Percentiles rank a stretch among this genome's conserved stretches.
These are phyloP conservation scores for Arthrobotrys iridis DNA, from an alignment of 2,329 filamentous ascomycete genomes.

Conservation along the genomic window DNA sequence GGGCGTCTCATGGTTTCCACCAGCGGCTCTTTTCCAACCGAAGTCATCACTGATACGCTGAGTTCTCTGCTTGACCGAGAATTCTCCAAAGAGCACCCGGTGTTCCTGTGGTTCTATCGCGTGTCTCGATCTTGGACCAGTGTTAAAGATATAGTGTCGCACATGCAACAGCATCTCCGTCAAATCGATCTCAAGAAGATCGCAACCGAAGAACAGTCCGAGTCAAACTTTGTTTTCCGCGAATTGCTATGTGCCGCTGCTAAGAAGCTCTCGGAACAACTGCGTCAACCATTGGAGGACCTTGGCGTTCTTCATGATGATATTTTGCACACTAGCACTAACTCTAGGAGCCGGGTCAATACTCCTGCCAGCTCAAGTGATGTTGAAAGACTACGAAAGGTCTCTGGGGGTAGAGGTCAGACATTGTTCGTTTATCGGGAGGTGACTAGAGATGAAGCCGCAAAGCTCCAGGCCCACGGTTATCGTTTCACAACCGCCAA, in stretches of 20 bases:
- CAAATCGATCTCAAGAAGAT: conserved; percentile 62
- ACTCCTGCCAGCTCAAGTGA: conserved; percentile 43
- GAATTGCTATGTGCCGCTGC: conserved; percentile 86
- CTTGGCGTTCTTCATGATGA: conserved; percentile 79
- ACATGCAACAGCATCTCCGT: conserved; percentile 77
- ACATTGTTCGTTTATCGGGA: conserved; percentile 81
- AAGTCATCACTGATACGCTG: conserved; percentile 82
- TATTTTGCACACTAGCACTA: conserved; percentile 73
- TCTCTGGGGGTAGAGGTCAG: conserved; percentile 74
- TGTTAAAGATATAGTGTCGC: conserved; percentile 73
- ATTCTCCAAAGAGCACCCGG: conserved; percentile 78
- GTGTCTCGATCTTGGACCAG: conserved; percentile 80
- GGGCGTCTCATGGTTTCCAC: conserved; percentile 75
- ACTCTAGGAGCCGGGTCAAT: conserved; percentile 53
- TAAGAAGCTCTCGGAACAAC: conserved; percentile 73
- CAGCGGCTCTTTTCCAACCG: conserved; percentile 74
- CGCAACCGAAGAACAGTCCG: conserved; percentile 65
- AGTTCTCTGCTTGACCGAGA: conserved; percentile 63
- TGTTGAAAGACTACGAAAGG: conserved; percentile 57
- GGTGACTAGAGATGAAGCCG: conserved; percentile 69
- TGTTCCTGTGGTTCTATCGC: conserved; percentile 88
- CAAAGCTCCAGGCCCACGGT: conserved; percentile 74
- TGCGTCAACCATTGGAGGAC: conserved; percentile 71
- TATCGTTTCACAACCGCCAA: conserved; percentile 79
- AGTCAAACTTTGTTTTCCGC: conserved; percentile 80